A percentile compares a stretch with the other conserved stretches of the same genome.
These are phyloP conservation scores for Polymyxa betae DNA, from an alignment of 208 protist species.

Conservation along the genomic window DNA sequence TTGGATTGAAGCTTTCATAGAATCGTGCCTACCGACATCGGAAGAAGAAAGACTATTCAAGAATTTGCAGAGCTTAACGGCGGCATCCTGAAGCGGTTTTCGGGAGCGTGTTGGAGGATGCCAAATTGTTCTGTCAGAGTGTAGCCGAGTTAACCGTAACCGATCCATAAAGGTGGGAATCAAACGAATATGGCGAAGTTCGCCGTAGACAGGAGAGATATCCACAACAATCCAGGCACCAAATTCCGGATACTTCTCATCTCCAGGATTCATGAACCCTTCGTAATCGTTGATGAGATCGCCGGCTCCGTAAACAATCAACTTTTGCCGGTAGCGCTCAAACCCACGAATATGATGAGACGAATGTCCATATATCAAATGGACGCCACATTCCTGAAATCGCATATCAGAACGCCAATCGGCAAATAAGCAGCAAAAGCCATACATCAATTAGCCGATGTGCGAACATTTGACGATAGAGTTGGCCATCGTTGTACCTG, in stretches of 20 bases:
- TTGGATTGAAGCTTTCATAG: too few species aligned
- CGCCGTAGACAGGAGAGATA: neutral
- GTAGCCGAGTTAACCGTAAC: neutral
- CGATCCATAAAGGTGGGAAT: slow-evolving; percentile 47
- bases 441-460: slow-evolving; percentile 27
- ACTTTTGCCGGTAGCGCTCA: neutral
- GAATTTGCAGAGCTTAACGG: neutral
- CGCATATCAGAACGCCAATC: neutral
- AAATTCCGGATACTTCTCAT: neutral
- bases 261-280: slow-evolving; percentile 38
- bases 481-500: slow-evolving; percentile 30
- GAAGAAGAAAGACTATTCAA: neutral
- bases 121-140: neutral
- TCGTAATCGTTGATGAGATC: slow-evolving; percentile 53
- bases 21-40: neutral
- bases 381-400: neutral
- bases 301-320: slow-evolving; percentile 55
- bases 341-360: slow-evolving; percentile 53
- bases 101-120: neutral
- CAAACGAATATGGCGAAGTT: neutral
- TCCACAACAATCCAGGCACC: neutral
- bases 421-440: neutral
- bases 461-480: neutral
- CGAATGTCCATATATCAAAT: slow-evolving; percentile 55
- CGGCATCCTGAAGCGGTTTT: neutral